Evolutionary conservation across 176 grass and related monocot genomes (phyloP).

Genomic region (Aegilops speltoides): DNA sequence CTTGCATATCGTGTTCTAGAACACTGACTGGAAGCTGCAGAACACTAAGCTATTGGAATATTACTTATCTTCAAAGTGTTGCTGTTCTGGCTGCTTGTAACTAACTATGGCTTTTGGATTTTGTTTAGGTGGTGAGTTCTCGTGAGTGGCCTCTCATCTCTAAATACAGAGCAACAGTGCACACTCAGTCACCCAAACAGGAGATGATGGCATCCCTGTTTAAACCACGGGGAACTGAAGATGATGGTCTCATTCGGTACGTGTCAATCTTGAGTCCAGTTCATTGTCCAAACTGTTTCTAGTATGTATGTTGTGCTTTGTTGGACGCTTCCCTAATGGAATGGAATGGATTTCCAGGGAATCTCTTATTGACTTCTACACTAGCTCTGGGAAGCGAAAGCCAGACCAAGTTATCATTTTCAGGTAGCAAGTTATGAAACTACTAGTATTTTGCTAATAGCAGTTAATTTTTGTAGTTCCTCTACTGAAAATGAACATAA

Average conservation of each 20-base stretch:
- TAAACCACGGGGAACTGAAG: conserved; percentile 56
- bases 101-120: neutral
- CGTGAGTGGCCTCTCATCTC: conserved; percentile 85
- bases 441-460: neutral
- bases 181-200: conserved; percentile 63
- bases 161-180: conserved; percentile 83
- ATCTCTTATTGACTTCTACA: conserved; percentile 80
- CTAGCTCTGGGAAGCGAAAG: conserved; percentile 78
- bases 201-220: conserved; percentile 92
- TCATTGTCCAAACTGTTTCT: neutral
- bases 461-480: neutral
- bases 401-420: conserved; percentile 86
- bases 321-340: neutral
- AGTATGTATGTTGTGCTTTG: neutral
- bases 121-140: conserved; percentile 83
- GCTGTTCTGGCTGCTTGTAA: too few relatives aligned
- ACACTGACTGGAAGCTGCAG: too few relatives aligned
- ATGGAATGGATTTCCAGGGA: conserved; percentile 49
- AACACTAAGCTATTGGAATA: too few relatives aligned
- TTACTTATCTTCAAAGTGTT: too few relatives aligned
- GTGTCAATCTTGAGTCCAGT: neutral
- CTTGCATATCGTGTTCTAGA: too few relatives aligned
- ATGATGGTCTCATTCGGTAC: conserved; percentile 77
- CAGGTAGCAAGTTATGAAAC: conserved; percentile 42
- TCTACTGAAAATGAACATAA: conserved; percentile 1